Evolutionary conservation across 805 yeast species (phyloP), one percentile per base, ranked within the genome.

Genomic region (Yamadazyma insecticola): DNA sequence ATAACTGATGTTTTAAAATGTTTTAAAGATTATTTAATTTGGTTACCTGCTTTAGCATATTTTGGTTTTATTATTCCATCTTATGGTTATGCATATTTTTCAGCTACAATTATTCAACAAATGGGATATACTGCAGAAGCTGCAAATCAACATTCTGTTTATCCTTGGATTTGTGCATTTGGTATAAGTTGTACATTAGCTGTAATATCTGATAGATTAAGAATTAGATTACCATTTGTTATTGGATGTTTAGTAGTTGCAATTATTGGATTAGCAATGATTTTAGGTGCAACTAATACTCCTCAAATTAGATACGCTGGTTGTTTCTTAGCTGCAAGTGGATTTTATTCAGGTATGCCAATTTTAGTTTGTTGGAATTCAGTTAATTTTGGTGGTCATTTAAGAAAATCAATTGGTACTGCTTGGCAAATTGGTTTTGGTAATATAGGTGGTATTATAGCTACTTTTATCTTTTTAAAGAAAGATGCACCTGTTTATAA

Each of bases 101-200:
- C 87, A 13, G 77, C 85, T 25, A 64, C 81, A 18, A 81, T 81
- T 49, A 77, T 81, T 49, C 62, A 61, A 31, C 55, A 70, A 24
- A 62, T 81, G 60, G 81, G 82, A 13, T 69, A 79, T 63, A 70
- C 85, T 2, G 78, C 85, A 3, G 81, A 77, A 46, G 64, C 72
- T 34, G 90, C 94, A 7, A 87, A 87, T 55, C 72, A 81, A 33
- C 80, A 79, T 58, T 81, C 95, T 0, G 84, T 87, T 29, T 88
- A 86, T 43, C 94, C 95, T 13, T 87, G 94, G 89, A 65, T 84
- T 24, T 60, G 70, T 17, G 84, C 95, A 0, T 81, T 86, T 48
- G 87, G 81, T 5, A 60, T 72, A 20, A 72, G 80, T 26, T 77
- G 80, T 57, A 45, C 74, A 4, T 40, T 71, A n/a, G 90, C 95